These are phyloP conservation scores for Spathaspora passalidarum DNA, from an alignment of 805 yeast species.

Conservation along the genomic window DNA sequence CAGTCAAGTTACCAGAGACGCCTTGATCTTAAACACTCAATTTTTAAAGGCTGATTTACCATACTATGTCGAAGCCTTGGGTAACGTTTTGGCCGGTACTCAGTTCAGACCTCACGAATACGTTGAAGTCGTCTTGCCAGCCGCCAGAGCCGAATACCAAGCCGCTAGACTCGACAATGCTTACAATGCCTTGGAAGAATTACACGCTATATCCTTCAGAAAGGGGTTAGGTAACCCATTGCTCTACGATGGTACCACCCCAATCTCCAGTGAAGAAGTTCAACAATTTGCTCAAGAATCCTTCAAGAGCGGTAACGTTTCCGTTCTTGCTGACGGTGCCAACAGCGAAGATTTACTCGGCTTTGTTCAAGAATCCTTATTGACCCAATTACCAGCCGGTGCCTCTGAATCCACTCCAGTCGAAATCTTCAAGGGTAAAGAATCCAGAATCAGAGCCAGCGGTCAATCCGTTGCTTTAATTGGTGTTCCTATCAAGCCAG, in stretches of 20 bases:
- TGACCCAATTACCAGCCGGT: slow-evolving; percentile 63
- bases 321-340: slow-evolving; percentile 72
- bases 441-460: slow-evolving; percentile 60
- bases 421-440: slow-evolving; percentile 58
- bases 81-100: slow-evolving; percentile 67
- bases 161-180: slow-evolving; percentile 49
- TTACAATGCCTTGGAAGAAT: slow-evolving; percentile 68
- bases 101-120: slow-evolving; percentile 82
- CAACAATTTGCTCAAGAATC: slow-evolving; percentile 61
- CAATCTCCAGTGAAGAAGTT: slow-evolving; percentile 59
- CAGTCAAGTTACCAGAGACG: slow-evolving; percentile 76
- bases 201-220: slow-evolving; percentile 81
- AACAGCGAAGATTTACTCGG: slow-evolving; percentile 63
- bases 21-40: slow-evolving; percentile 72
- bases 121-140: slow-evolving; percentile 77
- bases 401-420: slow-evolving; percentile 40
- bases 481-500: slow-evolving; percentile 71
- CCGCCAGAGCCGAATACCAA: slow-evolving; percentile 62
- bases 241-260: slow-evolving; percentile 63
- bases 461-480: slow-evolving; percentile 73
- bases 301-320: slow-evolving; percentile 68
- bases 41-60: slow-evolving; percentile 89
- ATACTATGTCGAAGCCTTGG: slow-evolving; percentile 82
- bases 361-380: slow-evolving; percentile 65
- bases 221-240: slow-evolving; percentile 84